These are phyloP conservation scores for Colletotrichum euphorbiae DNA, from an alignment of 2,329 filamentous ascomycete genomes.

Conservation along the genomic window DNA sequence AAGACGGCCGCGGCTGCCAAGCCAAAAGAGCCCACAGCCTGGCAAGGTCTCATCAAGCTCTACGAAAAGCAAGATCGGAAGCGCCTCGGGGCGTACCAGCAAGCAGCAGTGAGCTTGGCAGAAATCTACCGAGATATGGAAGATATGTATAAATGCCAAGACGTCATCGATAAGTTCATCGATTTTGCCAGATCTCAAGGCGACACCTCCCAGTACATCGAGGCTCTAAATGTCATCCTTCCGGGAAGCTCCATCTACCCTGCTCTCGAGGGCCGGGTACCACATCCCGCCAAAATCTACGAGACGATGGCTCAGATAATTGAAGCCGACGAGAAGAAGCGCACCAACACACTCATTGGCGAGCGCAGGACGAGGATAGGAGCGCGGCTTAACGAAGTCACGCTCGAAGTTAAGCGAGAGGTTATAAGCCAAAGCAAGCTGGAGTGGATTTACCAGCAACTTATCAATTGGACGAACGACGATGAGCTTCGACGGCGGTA, in stretches of 20 bases:
- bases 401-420: constrained; percentile 86
- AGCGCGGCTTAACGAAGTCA: constrained; percentile 85
- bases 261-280: constrained; percentile 85
- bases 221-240: constrained; percentile 80
- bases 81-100: constrained; percentile 79
- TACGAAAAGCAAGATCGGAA: constrained; percentile 81
- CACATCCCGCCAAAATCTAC: constrained; percentile 83
- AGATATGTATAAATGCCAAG: constrained; percentile 72
- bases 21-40: constrained; percentile 82
- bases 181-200: constrained; percentile 80
- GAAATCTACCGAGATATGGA: constrained; percentile 77
- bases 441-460: constrained; percentile 81
- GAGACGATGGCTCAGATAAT: constrained; percentile 84
- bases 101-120: constrained; percentile 78
- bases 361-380: constrained; percentile 90
- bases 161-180: constrained; percentile 83
- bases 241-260: constrained; percentile 85
- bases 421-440: constrained; percentile 80
- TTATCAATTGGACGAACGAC: constrained; percentile 91
- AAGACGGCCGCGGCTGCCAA: constrained; percentile 77
- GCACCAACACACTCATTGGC: constrained; percentile 89
- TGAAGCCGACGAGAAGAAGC: constrained; percentile 87
- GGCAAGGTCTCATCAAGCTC: constrained; percentile 88
- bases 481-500: constrained; percentile 86
- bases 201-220: constrained; percentile 77